phyloP scores from a whole-genome alignment of 805 yeast genomes.

The Hanseniaspora opuntiae region DNA sequence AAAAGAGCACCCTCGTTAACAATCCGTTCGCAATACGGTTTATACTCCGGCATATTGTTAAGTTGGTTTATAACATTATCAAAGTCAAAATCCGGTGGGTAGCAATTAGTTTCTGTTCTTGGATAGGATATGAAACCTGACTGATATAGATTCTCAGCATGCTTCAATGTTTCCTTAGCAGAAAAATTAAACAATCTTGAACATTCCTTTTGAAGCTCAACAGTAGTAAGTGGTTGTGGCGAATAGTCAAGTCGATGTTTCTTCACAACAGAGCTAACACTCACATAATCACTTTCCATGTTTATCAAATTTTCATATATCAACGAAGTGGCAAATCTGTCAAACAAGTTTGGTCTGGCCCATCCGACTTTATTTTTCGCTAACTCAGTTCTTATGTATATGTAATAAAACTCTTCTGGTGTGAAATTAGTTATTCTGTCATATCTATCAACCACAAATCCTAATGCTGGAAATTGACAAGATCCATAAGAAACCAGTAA shows the following conservation, averaged over 20 bases:
- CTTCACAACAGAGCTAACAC: background rate
- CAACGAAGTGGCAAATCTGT: constrained; percentile 47
- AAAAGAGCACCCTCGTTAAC: constrained; percentile 30
- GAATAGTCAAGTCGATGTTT: constrained; percentile 37
- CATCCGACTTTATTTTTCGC: constrained; percentile 43
- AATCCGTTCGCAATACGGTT: constrained; percentile 36
- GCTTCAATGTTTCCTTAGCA: constrained; percentile 62
- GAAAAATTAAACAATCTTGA: constrained; percentile 58
- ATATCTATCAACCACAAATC: constrained; percentile 88
- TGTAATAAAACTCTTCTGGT: constrained; percentile 70
- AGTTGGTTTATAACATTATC: constrained; percentile 50
- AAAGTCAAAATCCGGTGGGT: constrained; percentile 66
- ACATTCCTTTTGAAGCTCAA: constrained; percentile 79
- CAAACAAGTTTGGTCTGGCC: constrained; percentile 62
- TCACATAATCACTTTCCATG: constrained; percentile 16
- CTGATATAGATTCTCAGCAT: constrained; percentile 77
- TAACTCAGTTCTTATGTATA: constrained; percentile 37
- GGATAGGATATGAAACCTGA: constrained; percentile 86
- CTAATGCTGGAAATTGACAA: constrained; percentile 94
- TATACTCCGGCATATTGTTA: constrained; percentile 48
- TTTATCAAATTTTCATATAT: constrained; percentile 57
- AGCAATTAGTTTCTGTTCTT: constrained; percentile 89
- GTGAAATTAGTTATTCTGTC: constrained; percentile 57
- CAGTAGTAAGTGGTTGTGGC: constrained; percentile 89
- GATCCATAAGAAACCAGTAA: constrained; percentile 58